phyloP scores from a whole-genome alignment of 306 rosid species.

The Datisca glomerata region DNA sequence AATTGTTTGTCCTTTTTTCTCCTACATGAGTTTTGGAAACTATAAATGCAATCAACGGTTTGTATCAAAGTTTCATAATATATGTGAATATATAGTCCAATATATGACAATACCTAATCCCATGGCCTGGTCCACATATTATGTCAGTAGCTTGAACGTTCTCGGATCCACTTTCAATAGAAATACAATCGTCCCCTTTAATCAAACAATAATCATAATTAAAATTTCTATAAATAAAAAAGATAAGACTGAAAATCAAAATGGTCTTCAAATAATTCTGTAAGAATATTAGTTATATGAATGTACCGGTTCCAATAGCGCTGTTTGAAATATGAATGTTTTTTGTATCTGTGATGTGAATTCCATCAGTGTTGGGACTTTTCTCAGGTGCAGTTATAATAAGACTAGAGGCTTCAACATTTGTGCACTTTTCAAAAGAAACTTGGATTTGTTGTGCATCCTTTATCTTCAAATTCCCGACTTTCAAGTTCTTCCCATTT shows the following conservation, averaged over 20 bases:
- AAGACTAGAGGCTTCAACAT: conserved; percentile 31
- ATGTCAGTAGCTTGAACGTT: conserved; percentile 39
- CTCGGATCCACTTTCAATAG: conserved; percentile 55
- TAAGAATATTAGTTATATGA: background rate
- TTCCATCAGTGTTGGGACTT: conserved; percentile 80
- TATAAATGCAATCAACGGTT: no score
- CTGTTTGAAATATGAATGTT: conserved; percentile 40
- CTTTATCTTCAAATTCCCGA: conserved; percentile 28
- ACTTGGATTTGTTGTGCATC: conserved; percentile 55
- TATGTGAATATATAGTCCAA: no score
- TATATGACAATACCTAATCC: conserved; percentile 82
- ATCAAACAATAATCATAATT: no score
- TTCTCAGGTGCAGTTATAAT: conserved; percentile 35
- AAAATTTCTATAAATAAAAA: no score
- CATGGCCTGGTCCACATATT: conserved; percentile 89
- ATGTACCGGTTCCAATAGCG: conserved; percentile 45
- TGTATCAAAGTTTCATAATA: background rate
- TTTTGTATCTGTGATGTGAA: conserved; percentile 41
- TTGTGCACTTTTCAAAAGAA: conserved; percentile 23
- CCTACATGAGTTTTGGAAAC: no score
- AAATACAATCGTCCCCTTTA: conserved; percentile 81
- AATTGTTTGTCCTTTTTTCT: no score
- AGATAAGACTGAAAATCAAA: background rate
- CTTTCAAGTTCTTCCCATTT: conserved; percentile 24
- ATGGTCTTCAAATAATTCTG: background rate